Conservation (phyloP, 169 alveolate genomes). For the Plasmodium vivax region DNA sequence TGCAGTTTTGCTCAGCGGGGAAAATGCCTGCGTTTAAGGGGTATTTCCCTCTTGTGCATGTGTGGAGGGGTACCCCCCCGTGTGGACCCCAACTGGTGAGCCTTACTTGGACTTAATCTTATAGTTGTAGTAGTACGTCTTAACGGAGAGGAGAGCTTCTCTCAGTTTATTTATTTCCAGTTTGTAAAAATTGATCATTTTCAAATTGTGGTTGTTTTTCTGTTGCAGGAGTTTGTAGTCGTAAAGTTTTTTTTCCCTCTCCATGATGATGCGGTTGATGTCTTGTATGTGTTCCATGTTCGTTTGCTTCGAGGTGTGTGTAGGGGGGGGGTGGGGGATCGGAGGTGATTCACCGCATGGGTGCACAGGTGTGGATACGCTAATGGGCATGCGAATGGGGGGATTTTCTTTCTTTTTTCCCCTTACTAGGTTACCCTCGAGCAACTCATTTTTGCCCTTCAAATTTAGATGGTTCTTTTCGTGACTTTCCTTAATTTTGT, state of each 20-base stretch:
- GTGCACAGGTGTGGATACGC: background rate
- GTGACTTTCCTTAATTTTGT: slow-evolving; percentile 33
- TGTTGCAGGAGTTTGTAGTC: slow-evolving; percentile 27
- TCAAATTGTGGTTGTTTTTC: slow-evolving; percentile 40
- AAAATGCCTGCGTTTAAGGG: background rate
- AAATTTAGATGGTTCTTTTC: slow-evolving; percentile 37
- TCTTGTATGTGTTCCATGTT: slow-evolving; percentile 29
- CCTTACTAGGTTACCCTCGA: slow-evolving; percentile 31
- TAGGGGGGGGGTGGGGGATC: background rate
- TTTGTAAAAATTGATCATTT: slow-evolving; percentile 59
- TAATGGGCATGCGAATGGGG: background rate
- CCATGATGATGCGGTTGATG: slow-evolving; percentile 37
- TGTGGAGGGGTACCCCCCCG: background rate
- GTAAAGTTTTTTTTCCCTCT: slow-evolving; percentile 42
- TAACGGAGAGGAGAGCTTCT: slow-evolving; percentile 29
- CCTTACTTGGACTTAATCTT: slow-evolving; percentile 62
- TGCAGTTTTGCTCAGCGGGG: background rate
- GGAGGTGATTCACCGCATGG: background rate
- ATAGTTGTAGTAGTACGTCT: slow-evolving; percentile 53
- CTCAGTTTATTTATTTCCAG: slow-evolving; percentile 64
- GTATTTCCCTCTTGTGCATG: background rate
- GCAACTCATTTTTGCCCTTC: slow-evolving; percentile 23
- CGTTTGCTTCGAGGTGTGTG: background rate
- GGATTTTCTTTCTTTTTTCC: background rate
- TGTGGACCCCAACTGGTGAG: background rate